Conservation (phyloP, 2,329 filamentous ascomycete genomes). For the Pseudogymnoascus sp. region DNA sequence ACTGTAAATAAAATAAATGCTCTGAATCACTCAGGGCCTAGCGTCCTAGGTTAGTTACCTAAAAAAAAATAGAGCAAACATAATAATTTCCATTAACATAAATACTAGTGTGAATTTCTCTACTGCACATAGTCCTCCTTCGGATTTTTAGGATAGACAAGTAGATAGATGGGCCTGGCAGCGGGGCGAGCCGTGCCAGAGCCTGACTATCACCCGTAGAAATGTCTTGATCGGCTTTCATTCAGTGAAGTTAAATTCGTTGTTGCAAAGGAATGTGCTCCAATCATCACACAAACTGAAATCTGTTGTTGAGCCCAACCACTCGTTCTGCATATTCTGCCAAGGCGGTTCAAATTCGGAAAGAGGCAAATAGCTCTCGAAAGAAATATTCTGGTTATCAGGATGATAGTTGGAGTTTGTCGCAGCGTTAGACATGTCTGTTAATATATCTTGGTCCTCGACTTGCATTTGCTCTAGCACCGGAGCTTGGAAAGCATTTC, state of each 20-base stretch:
- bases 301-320: not conserved
- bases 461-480: not conserved
- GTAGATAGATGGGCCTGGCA: no score
- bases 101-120: no score
- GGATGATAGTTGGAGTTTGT: not conserved
- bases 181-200: no score
- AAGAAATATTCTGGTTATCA: not conserved
- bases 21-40: no score
- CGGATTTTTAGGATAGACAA: no score
- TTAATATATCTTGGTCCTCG: not conserved
- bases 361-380: constrained; percentile 4
- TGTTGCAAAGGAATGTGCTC: not conserved
- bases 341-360: not conserved
- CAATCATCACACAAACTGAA: constrained; percentile 5
- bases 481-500: not conserved
- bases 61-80: no score
- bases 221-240: not conserved
- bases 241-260: not conserved
- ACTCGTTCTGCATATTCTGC: not conserved
- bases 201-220: not conserved
- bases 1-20: no score
- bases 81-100: no score
- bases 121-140: no score
- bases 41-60: no score
- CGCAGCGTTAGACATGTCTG: not conserved